Evolutionary conservation across 768 basidiomycete species (phyloP).

Genomic region (Cyclocybe cylindracea): DNA sequence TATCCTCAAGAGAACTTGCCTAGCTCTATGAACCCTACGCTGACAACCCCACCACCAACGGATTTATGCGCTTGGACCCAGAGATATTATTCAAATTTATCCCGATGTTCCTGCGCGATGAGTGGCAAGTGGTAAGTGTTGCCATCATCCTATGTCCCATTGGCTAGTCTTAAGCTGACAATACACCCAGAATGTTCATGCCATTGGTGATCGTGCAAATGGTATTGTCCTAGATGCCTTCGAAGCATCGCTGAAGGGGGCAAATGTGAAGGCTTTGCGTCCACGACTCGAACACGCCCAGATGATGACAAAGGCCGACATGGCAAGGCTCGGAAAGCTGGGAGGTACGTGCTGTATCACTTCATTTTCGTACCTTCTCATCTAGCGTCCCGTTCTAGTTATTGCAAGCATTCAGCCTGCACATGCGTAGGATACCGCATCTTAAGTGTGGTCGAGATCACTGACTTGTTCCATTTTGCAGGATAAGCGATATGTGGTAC

Average conservation of each 20-base stretch:
- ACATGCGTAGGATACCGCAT: conserved; percentile 62
- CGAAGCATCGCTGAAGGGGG: conserved; percentile 61
- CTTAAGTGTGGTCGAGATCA: conserved; percentile 4
- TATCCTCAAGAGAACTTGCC: not conserved
- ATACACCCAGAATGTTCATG: conserved; percentile 72
- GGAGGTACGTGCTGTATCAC: conserved; percentile 58
- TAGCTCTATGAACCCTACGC: conserved; percentile 82
- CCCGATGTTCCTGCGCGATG: conserved; percentile 70
- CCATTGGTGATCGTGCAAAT: conserved; percentile 88
- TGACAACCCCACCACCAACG: conserved; percentile 73
- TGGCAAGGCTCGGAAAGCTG: conserved; percentile 73
- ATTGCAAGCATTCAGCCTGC: conserved; percentile 92
- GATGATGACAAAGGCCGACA: conserved; percentile 75
- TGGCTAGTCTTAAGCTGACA: not conserved
- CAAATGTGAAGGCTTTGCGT: conserved; percentile 63
- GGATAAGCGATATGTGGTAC: conserved; percentile 88
- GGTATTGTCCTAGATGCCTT: conserved; percentile 82
- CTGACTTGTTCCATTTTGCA: conserved; percentile 23
- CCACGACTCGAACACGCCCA: conserved; percentile 92
- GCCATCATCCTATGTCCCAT: not conserved
- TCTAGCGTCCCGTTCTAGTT: conserved; percentile 43
- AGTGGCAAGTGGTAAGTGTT: conserved; percentile 85
- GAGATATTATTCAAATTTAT: conserved; percentile 64
- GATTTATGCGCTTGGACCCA: conserved; percentile 73
- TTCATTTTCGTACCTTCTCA: not conserved